A percentile compares a stretch with the other conserved stretches of the same genome.
Evolutionary conservation across 1,284 basidiomycete species (phyloP).

Genomic region (Heterobasidion occidentale): DNA sequence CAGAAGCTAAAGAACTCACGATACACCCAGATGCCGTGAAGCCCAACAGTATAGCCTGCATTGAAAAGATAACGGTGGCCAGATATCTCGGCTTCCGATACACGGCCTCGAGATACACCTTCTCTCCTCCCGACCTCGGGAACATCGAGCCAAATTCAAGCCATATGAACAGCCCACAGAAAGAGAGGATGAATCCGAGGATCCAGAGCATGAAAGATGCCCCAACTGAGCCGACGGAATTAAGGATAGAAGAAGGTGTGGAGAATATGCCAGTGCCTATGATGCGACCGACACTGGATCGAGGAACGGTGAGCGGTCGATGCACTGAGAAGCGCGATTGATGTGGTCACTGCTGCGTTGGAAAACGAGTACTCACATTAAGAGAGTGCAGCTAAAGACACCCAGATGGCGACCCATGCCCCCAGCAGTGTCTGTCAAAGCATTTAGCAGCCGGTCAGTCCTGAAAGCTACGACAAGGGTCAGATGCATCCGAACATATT

Average conservation of each 20-base stretch:
- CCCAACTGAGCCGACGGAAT: conserved; percentile 40
- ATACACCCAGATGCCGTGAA: conserved; percentile 53
- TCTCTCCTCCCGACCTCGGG: conserved; percentile 48
- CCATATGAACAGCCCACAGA: conserved; percentile 47
- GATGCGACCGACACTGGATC: conserved; percentile 37
- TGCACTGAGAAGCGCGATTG: too few relatives aligned
- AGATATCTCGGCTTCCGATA: conserved; percentile 39
- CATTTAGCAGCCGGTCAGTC: not conserved
- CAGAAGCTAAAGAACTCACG: conserved; percentile 23
- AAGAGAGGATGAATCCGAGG: conserved; percentile 43
- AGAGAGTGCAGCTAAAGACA: conserved; percentile 39
- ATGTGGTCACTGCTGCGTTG: too few relatives aligned
- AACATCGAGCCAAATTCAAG: conserved; percentile 49
- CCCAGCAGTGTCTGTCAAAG: conserved; percentile 29
- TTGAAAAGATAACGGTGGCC: conserved; percentile 38
- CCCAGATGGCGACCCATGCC: conserved; percentile 45
- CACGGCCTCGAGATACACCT: conserved; percentile 44
- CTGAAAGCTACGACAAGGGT: not conserved
- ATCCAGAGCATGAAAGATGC: conserved; percentile 52
- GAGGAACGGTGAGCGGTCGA: not conserved
- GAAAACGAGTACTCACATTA: conserved; percentile 20
- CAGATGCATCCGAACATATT: not conserved
- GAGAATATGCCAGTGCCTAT: conserved; percentile 62
- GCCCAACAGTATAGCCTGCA: conserved; percentile 39
- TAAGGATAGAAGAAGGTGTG: conserved; percentile 49